These are phyloP conservation scores for Phaeophleospora eucalypticola DNA, from an alignment of 2,329 filamentous ascomycete species.

Conservation along the genomic window DNA sequence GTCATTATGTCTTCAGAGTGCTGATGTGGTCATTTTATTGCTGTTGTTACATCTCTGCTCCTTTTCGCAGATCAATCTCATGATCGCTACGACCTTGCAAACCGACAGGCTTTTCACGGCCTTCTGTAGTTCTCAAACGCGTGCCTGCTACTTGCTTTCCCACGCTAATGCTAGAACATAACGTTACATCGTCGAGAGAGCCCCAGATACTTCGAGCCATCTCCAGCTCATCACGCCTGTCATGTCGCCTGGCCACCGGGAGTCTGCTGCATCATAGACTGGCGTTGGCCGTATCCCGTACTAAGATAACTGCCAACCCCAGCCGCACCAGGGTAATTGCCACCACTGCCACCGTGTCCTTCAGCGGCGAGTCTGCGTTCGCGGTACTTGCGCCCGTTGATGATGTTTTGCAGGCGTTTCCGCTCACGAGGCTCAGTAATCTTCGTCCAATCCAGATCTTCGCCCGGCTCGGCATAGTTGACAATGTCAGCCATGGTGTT, in stretches of 20 bases:
- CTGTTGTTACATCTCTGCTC: neutral
- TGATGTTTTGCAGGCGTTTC: constrained; percentile 38
- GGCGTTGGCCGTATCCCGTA: constrained; percentile 20
- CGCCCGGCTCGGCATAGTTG: constrained; percentile 38
- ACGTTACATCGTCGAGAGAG: no score
- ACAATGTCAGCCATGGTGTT: constrained; percentile 34
- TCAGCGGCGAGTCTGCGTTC: constrained; percentile 35
- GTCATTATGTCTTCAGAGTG: neutral
- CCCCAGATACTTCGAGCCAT: neutral
- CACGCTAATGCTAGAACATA: neutral
- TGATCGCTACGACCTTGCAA: neutral
- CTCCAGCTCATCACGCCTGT: neutral
- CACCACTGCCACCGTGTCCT: constrained; percentile 32
- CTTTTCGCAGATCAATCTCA: neutral
- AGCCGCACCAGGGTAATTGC: constrained; percentile 33
- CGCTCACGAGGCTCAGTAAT: constrained; percentile 36
- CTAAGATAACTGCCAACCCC: constrained; percentile 30
- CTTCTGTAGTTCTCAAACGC: no score
- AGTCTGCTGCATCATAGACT: constrained; percentile 6
- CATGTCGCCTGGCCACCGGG: neutral
- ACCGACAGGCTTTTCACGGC: no score
- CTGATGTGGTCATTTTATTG: neutral
- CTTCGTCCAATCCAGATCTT: constrained; percentile 38
- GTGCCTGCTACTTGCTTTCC: neutral
- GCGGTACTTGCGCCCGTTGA: constrained; percentile 39